Conservation (phyloP, 306 rosid genomes). For the Acacia acuminata region DNA sequence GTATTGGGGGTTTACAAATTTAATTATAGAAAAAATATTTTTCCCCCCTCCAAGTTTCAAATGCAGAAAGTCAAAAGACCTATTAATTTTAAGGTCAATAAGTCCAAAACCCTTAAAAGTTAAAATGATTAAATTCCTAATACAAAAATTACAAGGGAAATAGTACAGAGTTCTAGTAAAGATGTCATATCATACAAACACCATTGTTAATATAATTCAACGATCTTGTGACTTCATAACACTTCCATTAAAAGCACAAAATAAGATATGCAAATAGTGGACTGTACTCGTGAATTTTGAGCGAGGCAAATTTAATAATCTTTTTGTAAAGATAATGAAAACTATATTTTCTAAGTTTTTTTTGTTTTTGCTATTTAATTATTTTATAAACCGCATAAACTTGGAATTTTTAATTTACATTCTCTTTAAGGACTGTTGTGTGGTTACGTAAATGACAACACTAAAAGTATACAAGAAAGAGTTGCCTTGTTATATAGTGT, state of each 20-base stretch:
- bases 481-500: neutral
- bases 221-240: neutral
- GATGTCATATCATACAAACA: slow-evolving; percentile 18
- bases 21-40: neutral
- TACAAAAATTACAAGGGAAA: neutral
- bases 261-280: neutral
- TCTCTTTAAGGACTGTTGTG: neutral
- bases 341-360: neutral
- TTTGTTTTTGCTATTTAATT: neutral
- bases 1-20: neutral
- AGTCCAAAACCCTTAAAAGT: neutral
- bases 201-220: neutral
- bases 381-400: neutral
- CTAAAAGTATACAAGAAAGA: neutral
- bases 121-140: neutral
- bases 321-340: neutral
- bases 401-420: neutral
- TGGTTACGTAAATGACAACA: neutral
- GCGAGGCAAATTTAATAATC: neutral
- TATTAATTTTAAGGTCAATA: neutral
- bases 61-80: neutral
- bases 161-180: neutral
- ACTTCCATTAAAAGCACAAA: neutral
- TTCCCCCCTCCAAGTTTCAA: neutral
- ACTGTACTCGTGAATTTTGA: neutral